Percentiles rank a stretch among this genome's conserved stretches.
Conservation (phyloP, 345 rosid genomes). For the Eucalyptus pauciflora region DNA sequence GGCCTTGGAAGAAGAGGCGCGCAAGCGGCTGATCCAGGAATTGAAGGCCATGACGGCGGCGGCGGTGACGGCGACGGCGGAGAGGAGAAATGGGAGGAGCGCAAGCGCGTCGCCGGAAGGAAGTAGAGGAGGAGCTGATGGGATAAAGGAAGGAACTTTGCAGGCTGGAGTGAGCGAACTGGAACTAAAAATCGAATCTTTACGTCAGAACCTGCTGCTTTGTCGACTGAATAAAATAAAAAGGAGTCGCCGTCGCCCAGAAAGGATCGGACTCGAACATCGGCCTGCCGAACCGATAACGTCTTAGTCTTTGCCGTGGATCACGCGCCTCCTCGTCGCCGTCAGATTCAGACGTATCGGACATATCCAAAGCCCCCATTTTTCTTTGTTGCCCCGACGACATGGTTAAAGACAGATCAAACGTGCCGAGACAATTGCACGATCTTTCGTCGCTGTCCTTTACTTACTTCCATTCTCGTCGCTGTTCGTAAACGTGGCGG, state of each 20-base stretch:
- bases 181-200: background rate
- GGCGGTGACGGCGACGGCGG: background rate
- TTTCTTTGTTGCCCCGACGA: background rate
- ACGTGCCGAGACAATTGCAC: background rate
- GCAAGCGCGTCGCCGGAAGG: background rate
- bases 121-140: background rate
- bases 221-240: background rate
- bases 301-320: fast-evolving
- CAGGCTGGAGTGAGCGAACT: background rate
- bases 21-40: slow-evolving; percentile 2
- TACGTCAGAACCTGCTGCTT: background rate
- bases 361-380: background rate
- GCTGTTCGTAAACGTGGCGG: background rate
- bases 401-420: background rate
- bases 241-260: no score
- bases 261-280: no score
- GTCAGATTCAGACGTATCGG: background rate
- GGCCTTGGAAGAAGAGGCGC: background rate
- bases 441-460: background rate
- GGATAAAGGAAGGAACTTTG: background rate
- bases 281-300: background rate
- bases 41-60: background rate
- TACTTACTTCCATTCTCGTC: background rate
- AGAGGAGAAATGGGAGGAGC: background rate
- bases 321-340: background rate